A percentile compares a stretch with the other conserved stretches of the same genome.
These are phyloP conservation scores for Allium fistulosum DNA, from an alignment of 106 monocot species.

Conservation along the genomic window DNA sequence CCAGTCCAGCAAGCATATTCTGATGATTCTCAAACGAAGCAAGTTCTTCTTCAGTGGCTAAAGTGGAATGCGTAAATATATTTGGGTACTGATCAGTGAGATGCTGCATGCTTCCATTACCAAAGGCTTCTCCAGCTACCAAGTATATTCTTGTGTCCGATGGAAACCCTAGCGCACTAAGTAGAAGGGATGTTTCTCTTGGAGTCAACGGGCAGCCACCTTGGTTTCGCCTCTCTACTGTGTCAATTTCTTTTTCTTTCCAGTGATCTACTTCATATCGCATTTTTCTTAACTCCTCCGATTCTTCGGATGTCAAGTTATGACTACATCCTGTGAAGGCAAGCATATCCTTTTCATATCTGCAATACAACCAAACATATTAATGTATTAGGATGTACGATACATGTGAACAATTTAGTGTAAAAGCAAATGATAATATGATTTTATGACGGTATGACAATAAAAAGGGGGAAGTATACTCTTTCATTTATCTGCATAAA, in stretches of 20 bases:
- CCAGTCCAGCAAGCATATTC: constrained; percentile 98
- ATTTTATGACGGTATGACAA: too few species aligned
- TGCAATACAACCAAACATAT: constrained; percentile 14
- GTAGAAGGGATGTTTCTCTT: constrained; percentile 86
- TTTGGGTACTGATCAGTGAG: constrained; percentile 73
- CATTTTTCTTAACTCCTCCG: constrained; percentile 67
- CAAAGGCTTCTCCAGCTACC: constrained; percentile 89
- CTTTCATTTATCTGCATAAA: too few species aligned
- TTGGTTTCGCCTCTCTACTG: constrained; percentile 42
- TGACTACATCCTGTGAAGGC: constrained; percentile 93
- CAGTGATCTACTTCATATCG: constrained; percentile 85
- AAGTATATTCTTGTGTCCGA: constrained; percentile 80
- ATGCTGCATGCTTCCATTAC: constrained; percentile 78
- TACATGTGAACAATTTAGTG: too few species aligned
- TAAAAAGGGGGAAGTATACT: too few species aligned
- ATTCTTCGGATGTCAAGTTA: constrained; percentile 73
- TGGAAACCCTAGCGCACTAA: constrained; percentile 79
- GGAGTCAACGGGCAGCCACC: constrained; percentile 96
- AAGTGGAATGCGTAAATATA: constrained; percentile 59
- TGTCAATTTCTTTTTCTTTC: constrained; percentile 98
- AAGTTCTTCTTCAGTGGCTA: constrained; percentile 71
- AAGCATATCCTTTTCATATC: constrained; percentile 97
- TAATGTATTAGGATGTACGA: too few species aligned
- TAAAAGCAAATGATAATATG: too few species aligned
- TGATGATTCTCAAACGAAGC: constrained; percentile 60